Base-by-base conservation (phyloP, 2,329 filamentous ascomycete species). In the Calcarisporium arbuscula region DNA sequence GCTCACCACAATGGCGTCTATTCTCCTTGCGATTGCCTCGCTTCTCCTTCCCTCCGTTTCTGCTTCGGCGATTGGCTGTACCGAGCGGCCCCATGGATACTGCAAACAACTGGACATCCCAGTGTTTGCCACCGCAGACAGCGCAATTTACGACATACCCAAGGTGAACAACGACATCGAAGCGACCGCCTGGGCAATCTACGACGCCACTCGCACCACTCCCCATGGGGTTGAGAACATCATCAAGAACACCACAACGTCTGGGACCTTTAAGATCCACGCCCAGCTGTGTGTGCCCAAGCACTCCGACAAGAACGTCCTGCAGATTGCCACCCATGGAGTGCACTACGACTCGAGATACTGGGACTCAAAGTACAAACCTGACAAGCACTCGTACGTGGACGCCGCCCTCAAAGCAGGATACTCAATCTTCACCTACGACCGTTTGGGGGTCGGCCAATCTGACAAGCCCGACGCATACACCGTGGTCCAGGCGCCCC, bases 311-410 rank as follows among this genome's bases (percentile, higher is more conserved):
- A 30, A 40, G 17, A 39, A 45, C 28, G 47, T 46, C 30, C 35
- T 64, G n/a, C 60, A 62, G 41, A 54, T 65, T 33, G 48, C 60
- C 14, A 61, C 57, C 8, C 59, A 62, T 38, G 58, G 60, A 17
- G 51, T 58, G 25, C 52, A 30, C 25, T 42, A 34, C 23, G 34
- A 28, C 16, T 36, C 32, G 29, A 70, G 62, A 20, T 78, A 77
- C 53, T 78, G 73, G 72, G 71, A 78, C 46, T 46, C 70, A 6
- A 48, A 68, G 1, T 65, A 59, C 56, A 62, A 71, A 44, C 58
- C 66, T 46, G 68, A 62, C 54, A 70, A 74, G 43, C 75, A 79
- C 56, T 70, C 63, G 44, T 80, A 78, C 51, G 58, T 70, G 19
- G 58, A 72, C 34, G 56, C 58, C 11, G 72, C 73, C 4, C 59